Evolutionary conservation across 495 filamentous ascomycete genomes (phyloP), one percentile per base, ranked within the genome.

Genomic region (Neurospora sp.): DNA sequence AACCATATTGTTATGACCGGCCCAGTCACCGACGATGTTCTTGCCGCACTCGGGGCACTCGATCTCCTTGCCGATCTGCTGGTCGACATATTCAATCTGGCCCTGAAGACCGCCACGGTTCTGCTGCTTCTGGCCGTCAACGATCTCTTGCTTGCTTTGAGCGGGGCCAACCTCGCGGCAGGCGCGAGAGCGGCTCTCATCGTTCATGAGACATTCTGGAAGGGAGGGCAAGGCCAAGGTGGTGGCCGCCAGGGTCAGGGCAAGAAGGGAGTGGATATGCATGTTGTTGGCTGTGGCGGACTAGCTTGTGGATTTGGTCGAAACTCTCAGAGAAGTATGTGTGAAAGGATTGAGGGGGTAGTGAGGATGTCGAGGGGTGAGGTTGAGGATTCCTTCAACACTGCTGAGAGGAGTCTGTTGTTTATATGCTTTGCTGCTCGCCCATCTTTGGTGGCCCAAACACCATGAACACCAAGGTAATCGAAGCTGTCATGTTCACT

Each of bases 221-320:
- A 66, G 53, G 53, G 53, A 66, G 74, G 77, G 71, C 59, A 76
- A 38, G n/a, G 74, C 76, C 39, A 69, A 70, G 66, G 73, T 69
- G 4, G 77, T 73, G 39, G 73, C 74, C 68, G 46, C 76, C 40
- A 79, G 70, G 53, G 77, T 73, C 40, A 77, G 22, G 74, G 68
- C 53, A 53, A 75, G 40, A 9, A 76, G 42, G 40, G 73, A 61
- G 38, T 69, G 74, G 22, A 79, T 73, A 72, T 75, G 76, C 77
- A 79, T 79, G 42, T 71, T 73, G 73, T 37, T 70, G 27, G 53
- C 7, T 37, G 35, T 37, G 53, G 27, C 27, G 53, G 53, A 8
- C 12, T 61, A 61, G 53, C 53, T 27, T 4, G 14, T 61, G 27
- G 7, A 61, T 6, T 61, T 35, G 20, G 6, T 61, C 12, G 53